These are phyloP conservation scores for Bauhinia variegata DNA, from an alignment of 306 rosid species.

Conservation along the genomic window DNA sequence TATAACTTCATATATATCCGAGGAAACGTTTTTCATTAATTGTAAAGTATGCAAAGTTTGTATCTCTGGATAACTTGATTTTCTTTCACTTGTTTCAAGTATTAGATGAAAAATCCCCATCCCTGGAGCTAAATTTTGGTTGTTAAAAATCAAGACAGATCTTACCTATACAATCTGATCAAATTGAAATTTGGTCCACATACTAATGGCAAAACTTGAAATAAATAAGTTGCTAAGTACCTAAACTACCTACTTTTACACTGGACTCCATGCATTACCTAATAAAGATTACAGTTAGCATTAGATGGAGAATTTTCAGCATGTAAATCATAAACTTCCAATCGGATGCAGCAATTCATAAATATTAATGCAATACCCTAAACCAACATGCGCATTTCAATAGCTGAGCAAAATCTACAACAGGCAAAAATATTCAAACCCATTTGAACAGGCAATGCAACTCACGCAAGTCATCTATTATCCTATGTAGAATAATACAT, in stretches of 20 bases:
- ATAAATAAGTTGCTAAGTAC: too few relatives aligned
- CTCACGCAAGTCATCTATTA: neutral
- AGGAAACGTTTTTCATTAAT: neutral
- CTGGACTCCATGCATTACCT: slow-evolving; percentile 14
- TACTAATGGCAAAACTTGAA: neutral
- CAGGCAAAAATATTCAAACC: too few relatives aligned
- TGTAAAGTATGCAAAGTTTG: neutral
- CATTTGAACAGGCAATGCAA: too few relatives aligned
- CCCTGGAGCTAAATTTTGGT: neutral
- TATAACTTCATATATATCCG: neutral
- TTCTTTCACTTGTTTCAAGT: neutral
- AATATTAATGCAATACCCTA: neutral
- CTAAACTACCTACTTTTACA: slow-evolving; percentile 17
- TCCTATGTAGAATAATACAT: neutral
- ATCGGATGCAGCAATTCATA: neutral
- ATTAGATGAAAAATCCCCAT: neutral
- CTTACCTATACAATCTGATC: neutral
- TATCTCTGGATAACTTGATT: neutral
- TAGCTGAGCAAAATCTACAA: slow-evolving; percentile 21
- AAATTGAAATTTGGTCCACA: neutral
- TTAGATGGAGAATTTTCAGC: neutral
- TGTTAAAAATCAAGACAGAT: neutral
- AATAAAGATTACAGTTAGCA: neutral
- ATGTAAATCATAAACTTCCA: neutral
- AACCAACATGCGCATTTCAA: neutral